Percentiles rank a stretch among this genome's conserved stretches.
These are phyloP conservation scores for Pseudotsuga menziesii DNA, from an alignment of 75 land plant genomes.

Conservation along the genomic window DNA sequence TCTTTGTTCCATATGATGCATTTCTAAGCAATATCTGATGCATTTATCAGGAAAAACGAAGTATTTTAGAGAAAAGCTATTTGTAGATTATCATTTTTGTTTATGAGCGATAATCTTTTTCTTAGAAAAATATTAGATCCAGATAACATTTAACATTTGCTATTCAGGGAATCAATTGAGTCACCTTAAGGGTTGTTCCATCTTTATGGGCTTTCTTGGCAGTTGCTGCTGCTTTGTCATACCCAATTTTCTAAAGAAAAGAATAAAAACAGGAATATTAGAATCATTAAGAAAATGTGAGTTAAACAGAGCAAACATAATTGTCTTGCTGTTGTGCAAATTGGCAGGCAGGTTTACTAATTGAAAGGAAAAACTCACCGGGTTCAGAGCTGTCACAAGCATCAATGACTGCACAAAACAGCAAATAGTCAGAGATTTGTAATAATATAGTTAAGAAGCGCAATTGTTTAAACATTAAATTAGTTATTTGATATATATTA, in stretches of 20 bases:
- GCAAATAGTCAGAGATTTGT: background rate
- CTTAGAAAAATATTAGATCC: too few species aligned
- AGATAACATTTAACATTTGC: too few species aligned
- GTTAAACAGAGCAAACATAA: background rate
- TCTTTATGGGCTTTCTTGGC: constrained; percentile 99
- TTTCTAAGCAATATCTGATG: too few species aligned
- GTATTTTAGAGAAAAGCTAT: too few species aligned
- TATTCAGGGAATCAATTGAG: background rate
- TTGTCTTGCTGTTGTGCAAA: background rate
- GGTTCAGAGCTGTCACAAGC: constrained; percentile 97
- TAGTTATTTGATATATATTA: background rate
- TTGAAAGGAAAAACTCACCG: constrained; percentile 57
- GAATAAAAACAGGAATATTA: background rate
- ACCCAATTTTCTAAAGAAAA: constrained; percentile 83
- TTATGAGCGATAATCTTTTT: too few species aligned
- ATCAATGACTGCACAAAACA: constrained; percentile 76
- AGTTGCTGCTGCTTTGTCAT: constrained; percentile 96
- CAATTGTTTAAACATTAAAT: background rate
- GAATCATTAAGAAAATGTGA: background rate
- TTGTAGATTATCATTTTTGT: too few species aligned
- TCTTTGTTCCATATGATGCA: too few species aligned
- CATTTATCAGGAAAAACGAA: too few species aligned
- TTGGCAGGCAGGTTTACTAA: background rate
- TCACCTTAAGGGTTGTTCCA: constrained; percentile 86
- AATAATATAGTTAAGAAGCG: background rate